phyloP scores from a whole-genome alignment of 73 alveolate genomes.

The Durusdinium trenchii region DNA sequence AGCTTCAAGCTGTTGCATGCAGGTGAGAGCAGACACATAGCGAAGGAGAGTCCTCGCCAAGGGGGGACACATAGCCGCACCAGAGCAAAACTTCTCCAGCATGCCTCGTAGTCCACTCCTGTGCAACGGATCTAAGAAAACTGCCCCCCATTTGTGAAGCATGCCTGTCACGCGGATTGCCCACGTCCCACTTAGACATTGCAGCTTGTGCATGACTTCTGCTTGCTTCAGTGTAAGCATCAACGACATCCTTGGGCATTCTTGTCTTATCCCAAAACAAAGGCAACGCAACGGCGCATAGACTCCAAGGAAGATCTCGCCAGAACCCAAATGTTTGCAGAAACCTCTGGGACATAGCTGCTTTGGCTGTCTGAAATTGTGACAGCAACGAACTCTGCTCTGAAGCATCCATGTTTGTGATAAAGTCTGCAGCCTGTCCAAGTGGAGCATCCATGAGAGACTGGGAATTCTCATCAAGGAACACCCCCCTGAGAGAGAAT shows the following conservation, averaged over 20 bases:
- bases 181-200: neutral
- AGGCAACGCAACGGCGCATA: conserved; percentile 21
- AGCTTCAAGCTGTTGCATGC: conserved; percentile 7
- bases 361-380: neutral
- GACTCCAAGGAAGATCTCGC: neutral
- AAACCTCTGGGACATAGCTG: conserved; percentile 6
- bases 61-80: neutral
- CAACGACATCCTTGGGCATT: neutral
- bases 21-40: neutral
- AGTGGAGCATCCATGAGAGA: neutral
- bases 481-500: neutral
- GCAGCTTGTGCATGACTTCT: neutral
- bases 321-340: neutral
- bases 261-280: neutral
- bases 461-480: neutral
- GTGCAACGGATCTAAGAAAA: neutral
- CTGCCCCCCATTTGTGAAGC: neutral
- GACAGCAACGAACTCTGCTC: neutral
- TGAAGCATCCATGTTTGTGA: neutral
- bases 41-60: neutral
- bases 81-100: neutral
- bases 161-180: neutral
- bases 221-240: neutral
- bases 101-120: neutral
- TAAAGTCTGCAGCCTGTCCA: neutral